A percentile compares a stretch with the other conserved stretches of the same genome.
Evolutionary conservation across 2,329 filamentous ascomycete species (phyloP).

Genomic region (Colletotrichum simmondsii): DNA sequence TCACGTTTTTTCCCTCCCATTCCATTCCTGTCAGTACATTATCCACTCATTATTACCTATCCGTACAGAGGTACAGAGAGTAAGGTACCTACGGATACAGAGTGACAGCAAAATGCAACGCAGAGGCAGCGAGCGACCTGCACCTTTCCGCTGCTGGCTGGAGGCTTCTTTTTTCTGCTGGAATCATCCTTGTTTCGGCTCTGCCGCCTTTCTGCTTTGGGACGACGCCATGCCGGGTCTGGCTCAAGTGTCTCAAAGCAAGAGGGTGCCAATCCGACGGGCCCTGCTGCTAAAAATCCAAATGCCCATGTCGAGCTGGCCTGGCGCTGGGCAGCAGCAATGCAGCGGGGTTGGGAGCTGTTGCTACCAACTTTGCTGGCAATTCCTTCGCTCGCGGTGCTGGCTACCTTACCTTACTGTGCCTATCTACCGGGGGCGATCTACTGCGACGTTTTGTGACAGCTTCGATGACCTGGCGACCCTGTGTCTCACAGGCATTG

Average conservation of each 20-base stretch:
- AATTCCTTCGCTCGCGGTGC: not conserved
- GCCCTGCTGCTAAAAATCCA: slow-evolving; percentile 17
- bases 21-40: not conserved
- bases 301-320: not conserved
- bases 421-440: too few relatives aligned
- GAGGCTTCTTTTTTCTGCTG: slow-evolving; percentile 2
- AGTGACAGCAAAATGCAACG: too few relatives aligned
- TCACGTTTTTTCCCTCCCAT: not conserved
- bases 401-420: too few relatives aligned
- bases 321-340: too few relatives aligned
- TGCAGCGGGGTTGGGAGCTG: not conserved
- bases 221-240: slow-evolving; percentile 9
- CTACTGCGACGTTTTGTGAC: not conserved
- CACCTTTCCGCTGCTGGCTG: slow-evolving; percentile 15
- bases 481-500: slow-evolving; percentile 27
- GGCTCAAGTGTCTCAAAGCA: not conserved
- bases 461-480: slow-evolving; percentile 27
- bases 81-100: too few relatives aligned
- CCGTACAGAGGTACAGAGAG: not conserved
- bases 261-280: slow-evolving; percentile 22
- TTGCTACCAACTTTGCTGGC: not conserved
- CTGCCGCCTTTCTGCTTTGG: slow-evolving; percentile 26
- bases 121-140: not conserved
- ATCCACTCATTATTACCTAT: not conserved
- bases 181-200: slow-evolving; percentile 26